Percentiles rank a stretch among this genome's conserved stretches.
These are phyloP conservation scores for Calonectria naviculata DNA, from an alignment of 2,329 filamentous ascomycete species.

Conservation along the genomic window DNA sequence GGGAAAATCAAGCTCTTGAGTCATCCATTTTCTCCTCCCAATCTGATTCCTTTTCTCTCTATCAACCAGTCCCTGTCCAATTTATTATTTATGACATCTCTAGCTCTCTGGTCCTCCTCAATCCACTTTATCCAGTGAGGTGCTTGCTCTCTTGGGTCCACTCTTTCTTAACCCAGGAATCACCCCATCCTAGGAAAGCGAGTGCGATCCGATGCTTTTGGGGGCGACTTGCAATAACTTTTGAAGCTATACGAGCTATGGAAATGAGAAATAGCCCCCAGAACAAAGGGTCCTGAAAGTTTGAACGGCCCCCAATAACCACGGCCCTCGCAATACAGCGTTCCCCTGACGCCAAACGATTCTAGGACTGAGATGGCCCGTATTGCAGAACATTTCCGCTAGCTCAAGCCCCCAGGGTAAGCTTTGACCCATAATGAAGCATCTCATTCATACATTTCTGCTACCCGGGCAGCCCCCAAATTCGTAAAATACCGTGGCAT, in stretches of 20 bases:
- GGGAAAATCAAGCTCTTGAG: too few species aligned
- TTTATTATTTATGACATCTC: too few species aligned
- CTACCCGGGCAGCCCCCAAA: constrained; percentile 13
- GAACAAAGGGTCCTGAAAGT: background rate
- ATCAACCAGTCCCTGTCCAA: too few species aligned
- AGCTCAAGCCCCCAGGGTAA: background rate
- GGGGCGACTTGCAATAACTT: background rate
- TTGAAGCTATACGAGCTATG: background rate
- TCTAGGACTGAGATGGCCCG: background rate
- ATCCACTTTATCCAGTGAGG: background rate
- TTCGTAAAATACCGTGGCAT: constrained; percentile 1
- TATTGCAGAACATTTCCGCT: background rate
- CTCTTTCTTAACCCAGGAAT: background rate
- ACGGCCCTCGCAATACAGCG: background rate
- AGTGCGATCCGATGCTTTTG: background rate
- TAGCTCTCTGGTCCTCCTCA: background rate
- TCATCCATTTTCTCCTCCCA: background rate
- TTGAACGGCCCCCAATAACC: constrained; percentile 2
- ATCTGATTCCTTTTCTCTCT: background rate
- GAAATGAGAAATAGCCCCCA: constrained; percentile 10
- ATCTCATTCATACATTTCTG: background rate
- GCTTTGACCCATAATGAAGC: background rate
- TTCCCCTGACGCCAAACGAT: constrained; percentile 1
- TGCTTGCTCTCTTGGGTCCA: background rate
- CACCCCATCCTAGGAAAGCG: background rate